Percentiles rank a stretch among this genome's conserved stretches.
These are phyloP conservation scores for Yamadazyma kitorensis DNA, from an alignment of 805 yeast genomes.

Conservation along the genomic window DNA sequence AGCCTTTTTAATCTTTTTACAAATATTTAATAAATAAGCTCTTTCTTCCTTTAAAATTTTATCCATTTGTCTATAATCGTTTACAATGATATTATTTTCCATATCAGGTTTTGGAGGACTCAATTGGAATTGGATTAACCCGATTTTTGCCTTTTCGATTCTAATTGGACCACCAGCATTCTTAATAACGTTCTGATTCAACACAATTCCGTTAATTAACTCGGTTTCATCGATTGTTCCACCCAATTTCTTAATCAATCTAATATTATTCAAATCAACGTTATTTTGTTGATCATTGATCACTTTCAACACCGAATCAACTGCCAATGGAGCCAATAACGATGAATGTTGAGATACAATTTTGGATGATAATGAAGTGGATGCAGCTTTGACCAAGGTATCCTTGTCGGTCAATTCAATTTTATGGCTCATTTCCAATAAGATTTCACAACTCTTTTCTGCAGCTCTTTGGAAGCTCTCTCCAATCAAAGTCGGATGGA, in stretches of 20 bases:
- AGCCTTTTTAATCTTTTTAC: constrained; percentile 94
- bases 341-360: constrained; percentile 92
- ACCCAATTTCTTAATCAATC: constrained; percentile 90
- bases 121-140: constrained; percentile 86
- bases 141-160: constrained; percentile 90
- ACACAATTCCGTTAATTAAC: constrained; percentile 87
- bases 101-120: constrained; percentile 97
- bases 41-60: constrained; percentile 97
- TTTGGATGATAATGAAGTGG: constrained; percentile 90
- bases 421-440: constrained; percentile 80
- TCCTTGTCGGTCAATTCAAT: constrained; percentile 79
- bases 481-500: constrained; percentile 93
- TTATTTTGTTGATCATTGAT: constrained; percentile 54
- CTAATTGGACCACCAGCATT: constrained; percentile 94
- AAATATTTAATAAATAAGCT: constrained; percentile 88
- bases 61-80: constrained; percentile 99
- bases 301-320: constrained; percentile 85
- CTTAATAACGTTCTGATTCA: constrained; percentile 87
- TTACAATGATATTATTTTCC: constrained; percentile 96
- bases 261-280: constrained; percentile 85
- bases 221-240: constrained; percentile 98
- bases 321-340: constrained; percentile 87
- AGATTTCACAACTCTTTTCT: constrained; percentile 71
- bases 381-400: constrained; percentile 84
- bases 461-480: constrained; percentile 93